Base-by-base conservation (phyloP, 1,284 basidiomycete species). In the Cryptococcus depauperatus region DNA sequence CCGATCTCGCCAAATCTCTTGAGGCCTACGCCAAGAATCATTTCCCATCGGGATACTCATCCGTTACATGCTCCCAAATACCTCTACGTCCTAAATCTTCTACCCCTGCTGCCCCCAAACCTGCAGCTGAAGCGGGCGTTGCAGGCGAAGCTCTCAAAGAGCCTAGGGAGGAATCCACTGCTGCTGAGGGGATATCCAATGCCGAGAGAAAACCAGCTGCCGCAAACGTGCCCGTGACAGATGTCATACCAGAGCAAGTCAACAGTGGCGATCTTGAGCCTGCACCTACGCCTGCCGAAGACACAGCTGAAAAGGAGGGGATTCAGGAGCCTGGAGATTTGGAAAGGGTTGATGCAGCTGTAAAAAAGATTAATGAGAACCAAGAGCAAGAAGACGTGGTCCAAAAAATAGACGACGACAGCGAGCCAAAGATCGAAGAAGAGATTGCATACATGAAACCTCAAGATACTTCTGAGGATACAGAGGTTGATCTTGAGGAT, bases 21-120 rank as follows among this genome's bases (percentile, higher is more conserved):
- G 63, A 80, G n/a, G 69, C 76, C 2, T 92, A 93, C 66, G 73
- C 89, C 27, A 62, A 75, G 37, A 80, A 85, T 23, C 88, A 93
- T 69, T 93, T 83, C 64, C 54, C 63, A 68, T 80, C 83, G 23
- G 87, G 86, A 18, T 81, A 83, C 33, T 73, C 76, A 0, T 78
- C 82, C 34, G 80, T 87, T 13, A 85, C 87, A n/a, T 58, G 47
- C 30, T 59, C 60, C 22, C 66, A 67, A 50, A 43, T 51, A 33
- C 63, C n/a, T 59, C 60, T 26, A 53, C 55, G 10, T 43, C 48
- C 56, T 10, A 28, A 39, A 19, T 39, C 50, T 11, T 38, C 39
- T 26, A 35, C 56, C 21, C 33, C 41, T 9, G 33, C 40, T 5
- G 43, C 29, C 21, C 27, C 47, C 13, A 38, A 37, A 33, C 41